Evolutionary conservation across 1,139 yeast genomes (phyloP), one percentile per base, ranked within the genome.

Genomic region (Pichia sp.): DNA sequence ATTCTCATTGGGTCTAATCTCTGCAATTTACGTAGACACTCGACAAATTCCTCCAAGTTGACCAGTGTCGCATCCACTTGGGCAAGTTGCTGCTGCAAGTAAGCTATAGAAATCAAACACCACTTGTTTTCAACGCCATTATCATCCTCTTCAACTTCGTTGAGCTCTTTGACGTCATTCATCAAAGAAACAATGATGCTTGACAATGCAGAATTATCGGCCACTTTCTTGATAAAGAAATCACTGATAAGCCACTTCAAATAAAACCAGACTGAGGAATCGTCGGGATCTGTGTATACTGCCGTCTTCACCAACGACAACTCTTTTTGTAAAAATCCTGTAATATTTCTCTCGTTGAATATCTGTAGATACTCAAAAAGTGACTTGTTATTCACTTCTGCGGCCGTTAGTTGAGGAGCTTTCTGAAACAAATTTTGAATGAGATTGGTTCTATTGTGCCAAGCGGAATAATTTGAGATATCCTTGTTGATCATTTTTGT

Each of bases 391-490:
- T 29, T 7, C 6, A n/a, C 14, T 11, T 12, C 11, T 17, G 12
- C 30, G 10, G 52, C 48, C 5, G 29, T 38, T 11, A 15, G 38
- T 2, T 27, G 24, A 10, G 57, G 51, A 6, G 49, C 33, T 8
- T 41, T 46, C 4, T 49, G 47, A 27, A 77, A 66, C 32, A 82
- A 58, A 36, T 59, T 62, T 2, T 80, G 77, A 11, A 87, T 69
- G 41, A 88, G 62, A 44, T 76, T 77, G 8, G 87, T 72, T 44
- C 98, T 66, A 55, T 86, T 85, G 59, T 91, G 96, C 95, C 96
- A 88, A 11, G 98, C 97, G 3, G 95, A 84, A 53, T 82, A 91
- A 56, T 91, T 93, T 34, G 96, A 84, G 39, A 88, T 85, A 58
- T 91, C 84, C 39, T 68, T 71, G 49, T 82, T 83, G 51, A 88